Percentiles rank a stretch among this genome's conserved stretches.
Evolutionary conservation across 2,329 filamentous ascomycete species (phyloP).

Genomic region (Grosmannia serpens): DNA sequence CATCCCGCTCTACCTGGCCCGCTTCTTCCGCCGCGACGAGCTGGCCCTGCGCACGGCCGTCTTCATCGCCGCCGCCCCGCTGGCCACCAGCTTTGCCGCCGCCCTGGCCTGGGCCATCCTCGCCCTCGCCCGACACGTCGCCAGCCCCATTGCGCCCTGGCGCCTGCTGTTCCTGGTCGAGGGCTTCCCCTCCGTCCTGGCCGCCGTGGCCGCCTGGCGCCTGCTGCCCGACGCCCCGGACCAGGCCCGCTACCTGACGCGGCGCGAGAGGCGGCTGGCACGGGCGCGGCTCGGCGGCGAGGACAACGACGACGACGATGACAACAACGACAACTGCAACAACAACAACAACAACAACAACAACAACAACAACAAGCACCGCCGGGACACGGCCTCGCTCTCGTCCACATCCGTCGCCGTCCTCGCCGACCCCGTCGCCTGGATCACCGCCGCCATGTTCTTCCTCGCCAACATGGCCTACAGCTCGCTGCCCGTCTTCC

Average conservation of each 20-base stretch:
- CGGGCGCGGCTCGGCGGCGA: conserved; percentile 50
- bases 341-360: background rate
- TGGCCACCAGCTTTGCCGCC: conserved; percentile 74
- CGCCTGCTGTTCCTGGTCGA: conserved; percentile 75
- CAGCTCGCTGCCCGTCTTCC: conserved; percentile 75
- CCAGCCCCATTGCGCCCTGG: conserved; percentile 63
- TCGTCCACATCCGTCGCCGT: conserved; percentile 28
- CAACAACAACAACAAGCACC: conserved; percentile 8
- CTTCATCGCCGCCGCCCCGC: conserved; percentile 73
- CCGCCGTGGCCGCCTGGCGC: conserved; percentile 62
- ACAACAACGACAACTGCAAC: background rate
- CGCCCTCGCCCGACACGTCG: conserved; percentile 38
- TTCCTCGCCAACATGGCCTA: conserved; percentile 84
- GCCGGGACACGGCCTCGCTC: no score
- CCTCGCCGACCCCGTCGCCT: conserved; percentile 55
- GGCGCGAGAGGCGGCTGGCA: conserved; percentile 58
- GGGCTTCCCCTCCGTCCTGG: conserved; percentile 70
- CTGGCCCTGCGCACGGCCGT: conserved; percentile 76
- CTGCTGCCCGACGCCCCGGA: conserved; percentile 66
- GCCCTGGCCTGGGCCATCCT: conserved; percentile 71
- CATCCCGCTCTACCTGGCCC: conserved; percentile 52
- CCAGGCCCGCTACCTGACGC: conserved; percentile 50
- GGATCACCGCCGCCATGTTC: conserved; percentile 71
- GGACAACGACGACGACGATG: conserved; percentile 5
- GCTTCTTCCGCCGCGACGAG: conserved; percentile 57